Percentiles rank a stretch among this genome's conserved stretches.
Conservation (phyloP, 192 early-diverging fungal genomes). For the Coemansia reversa region DNA sequence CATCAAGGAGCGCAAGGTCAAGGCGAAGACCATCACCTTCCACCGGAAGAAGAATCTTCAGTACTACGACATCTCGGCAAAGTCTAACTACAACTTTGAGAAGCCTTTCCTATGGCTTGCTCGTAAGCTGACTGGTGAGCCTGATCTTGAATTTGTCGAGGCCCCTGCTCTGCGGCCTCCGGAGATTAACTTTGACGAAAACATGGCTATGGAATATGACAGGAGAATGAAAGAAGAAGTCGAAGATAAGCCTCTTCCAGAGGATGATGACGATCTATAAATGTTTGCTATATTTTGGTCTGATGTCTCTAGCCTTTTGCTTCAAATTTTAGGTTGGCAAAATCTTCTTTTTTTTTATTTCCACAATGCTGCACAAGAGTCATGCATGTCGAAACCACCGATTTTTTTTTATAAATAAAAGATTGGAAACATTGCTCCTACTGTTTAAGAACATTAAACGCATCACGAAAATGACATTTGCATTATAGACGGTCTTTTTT, state of each 20-base stretch:
- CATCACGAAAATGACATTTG: too few species aligned
- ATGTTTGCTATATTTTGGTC: neutral
- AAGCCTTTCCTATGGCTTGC: constrained; percentile 99
- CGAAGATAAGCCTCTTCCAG: constrained; percentile 79
- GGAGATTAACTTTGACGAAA: constrained; percentile 82
- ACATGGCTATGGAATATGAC: constrained; percentile 76
- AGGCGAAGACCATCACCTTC: constrained; percentile 99
- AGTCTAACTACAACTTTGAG: constrained; percentile 99
- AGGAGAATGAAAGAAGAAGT: constrained; percentile 77
- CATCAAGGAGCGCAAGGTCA: constrained; percentile 99
- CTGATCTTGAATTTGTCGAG: constrained; percentile 94
- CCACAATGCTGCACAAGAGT: constrained; percentile 2
- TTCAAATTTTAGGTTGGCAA: neutral
- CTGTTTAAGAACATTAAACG: too few species aligned
- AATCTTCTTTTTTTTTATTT: neutral
- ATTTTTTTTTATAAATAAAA: neutral
- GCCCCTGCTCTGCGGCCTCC: constrained; percentile 96
- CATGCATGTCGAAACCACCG: neutral
- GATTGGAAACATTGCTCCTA: neutral
- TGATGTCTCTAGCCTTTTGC: neutral
- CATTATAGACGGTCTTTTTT: too few species aligned
- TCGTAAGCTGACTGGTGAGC: constrained; percentile 93
- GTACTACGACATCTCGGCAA: constrained; percentile 99
- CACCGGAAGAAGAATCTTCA: constrained; percentile 99
- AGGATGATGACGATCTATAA: constrained; percentile 67